phyloP scores from a whole-genome alignment of 352 stramenopile species.

The Pythium aristosporum region DNA sequence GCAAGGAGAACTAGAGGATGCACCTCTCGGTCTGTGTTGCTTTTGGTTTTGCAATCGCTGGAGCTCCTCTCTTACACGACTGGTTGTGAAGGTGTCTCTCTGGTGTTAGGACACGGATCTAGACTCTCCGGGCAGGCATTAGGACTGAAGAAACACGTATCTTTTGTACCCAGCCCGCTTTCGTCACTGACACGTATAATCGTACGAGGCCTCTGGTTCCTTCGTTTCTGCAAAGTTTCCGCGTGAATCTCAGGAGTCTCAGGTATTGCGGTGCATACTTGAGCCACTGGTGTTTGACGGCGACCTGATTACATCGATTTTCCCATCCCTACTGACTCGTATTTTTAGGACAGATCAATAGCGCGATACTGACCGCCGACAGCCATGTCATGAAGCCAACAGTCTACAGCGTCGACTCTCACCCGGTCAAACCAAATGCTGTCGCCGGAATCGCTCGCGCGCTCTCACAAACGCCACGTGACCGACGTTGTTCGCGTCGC shows the following conservation, averaged over 20 bases:
- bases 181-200: not conserved
- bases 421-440: constrained; percentile 35
- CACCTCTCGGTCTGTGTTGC: not conserved
- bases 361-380: not conserved
- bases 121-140: not conserved
- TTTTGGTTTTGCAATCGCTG: not conserved
- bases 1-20: constrained; percentile 29
- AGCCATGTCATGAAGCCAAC: not conserved
- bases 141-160: not conserved
- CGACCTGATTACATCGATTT: not conserved
- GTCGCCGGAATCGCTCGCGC: constrained; percentile 45
- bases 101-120: not conserved
- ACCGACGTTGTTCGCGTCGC: constrained; percentile 64
- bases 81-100: not conserved
- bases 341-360: constrained; percentile 7
- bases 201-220: not conserved
- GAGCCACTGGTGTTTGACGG: not conserved
- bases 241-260: not conserved
- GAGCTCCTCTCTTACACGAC: not conserved
- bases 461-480: constrained; percentile 44
- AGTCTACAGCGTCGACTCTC: not conserved
- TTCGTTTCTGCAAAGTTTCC: not conserved
- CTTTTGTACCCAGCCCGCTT: not conserved
- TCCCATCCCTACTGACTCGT: constrained; percentile 3
- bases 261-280: not conserved